These are phyloP conservation scores for Austroboletus festivus DNA, from an alignment of 768 basidiomycete species.

Conservation along the genomic window DNA sequence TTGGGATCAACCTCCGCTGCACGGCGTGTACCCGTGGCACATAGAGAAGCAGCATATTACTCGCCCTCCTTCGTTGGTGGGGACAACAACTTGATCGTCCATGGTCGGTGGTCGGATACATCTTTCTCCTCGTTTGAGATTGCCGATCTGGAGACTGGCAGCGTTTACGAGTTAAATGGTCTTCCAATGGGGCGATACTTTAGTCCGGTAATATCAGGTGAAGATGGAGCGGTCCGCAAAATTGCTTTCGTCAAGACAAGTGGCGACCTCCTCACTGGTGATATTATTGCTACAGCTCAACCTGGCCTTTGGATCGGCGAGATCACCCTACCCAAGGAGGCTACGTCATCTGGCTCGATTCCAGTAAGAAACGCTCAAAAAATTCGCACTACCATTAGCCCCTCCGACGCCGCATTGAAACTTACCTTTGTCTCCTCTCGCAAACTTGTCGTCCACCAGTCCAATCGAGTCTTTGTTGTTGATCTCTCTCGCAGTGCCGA, in stretches of 20 bases:
- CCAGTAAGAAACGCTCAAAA: slow-evolving; percentile 46
- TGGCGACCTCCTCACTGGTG: slow-evolving; percentile 58
- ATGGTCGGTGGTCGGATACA: slow-evolving; percentile 66
- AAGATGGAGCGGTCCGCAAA: slow-evolving; percentile 39
- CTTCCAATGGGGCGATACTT: slow-evolving; percentile 66
- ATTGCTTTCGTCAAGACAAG: slow-evolving; percentile 65
- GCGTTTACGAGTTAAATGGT: slow-evolving; percentile 48
- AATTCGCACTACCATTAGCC: slow-evolving; percentile 50
- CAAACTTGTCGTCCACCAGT: slow-evolving; percentile 61
- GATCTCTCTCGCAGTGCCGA: slow-evolving; percentile 47
- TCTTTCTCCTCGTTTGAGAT: slow-evolving; percentile 65
- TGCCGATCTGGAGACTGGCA: slow-evolving; percentile 45
- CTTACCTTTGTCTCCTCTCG: slow-evolving; percentile 56
- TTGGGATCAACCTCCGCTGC: slow-evolving; percentile 29
- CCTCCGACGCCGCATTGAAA: slow-evolving; percentile 39
- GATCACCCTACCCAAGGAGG: slow-evolving; percentile 44
- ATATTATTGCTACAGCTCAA: slow-evolving; percentile 61
- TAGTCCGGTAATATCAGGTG: slow-evolving; percentile 51
- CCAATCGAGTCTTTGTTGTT: slow-evolving; percentile 45
- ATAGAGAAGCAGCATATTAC: slow-evolving; percentile 53
- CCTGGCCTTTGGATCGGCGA: slow-evolving; percentile 65
- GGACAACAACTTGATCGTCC: slow-evolving; percentile 49
- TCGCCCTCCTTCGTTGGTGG: slow-evolving; percentile 55
- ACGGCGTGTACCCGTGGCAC: slow-evolving; percentile 46
- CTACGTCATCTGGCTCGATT: slow-evolving; percentile 28